A percentile compares a stretch with the other conserved stretches of the same genome.
phyloP scores from a whole-genome alignment of 164 flowering plant species.

The Tetrastigma voinierianum region DNA sequence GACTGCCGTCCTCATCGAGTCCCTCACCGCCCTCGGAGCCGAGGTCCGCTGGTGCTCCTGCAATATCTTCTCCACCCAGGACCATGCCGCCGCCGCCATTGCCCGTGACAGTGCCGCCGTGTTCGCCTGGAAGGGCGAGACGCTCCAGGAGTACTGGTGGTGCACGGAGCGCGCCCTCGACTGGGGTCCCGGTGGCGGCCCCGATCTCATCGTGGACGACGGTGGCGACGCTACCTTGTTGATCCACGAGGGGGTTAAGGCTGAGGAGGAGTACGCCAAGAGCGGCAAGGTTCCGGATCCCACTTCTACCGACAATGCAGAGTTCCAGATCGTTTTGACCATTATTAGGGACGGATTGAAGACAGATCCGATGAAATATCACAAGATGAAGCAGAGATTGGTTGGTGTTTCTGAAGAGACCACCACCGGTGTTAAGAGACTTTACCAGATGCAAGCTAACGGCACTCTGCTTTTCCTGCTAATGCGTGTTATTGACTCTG shows the following conservation, averaged over 20 bases:
- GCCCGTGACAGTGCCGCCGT: constrained; percentile 74
- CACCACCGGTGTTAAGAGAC: constrained; percentile 79
- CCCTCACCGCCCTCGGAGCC: constrained; percentile 75
- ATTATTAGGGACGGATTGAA: constrained; percentile 51
- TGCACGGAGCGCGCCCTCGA: constrained; percentile 78
- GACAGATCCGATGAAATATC: constrained; percentile 51
- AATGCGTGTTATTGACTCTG: constrained; percentile 79
- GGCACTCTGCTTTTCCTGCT: constrained; percentile 69
- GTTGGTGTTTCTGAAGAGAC: constrained; percentile 83
- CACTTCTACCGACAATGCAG: constrained; percentile 46
- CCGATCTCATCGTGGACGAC: constrained; percentile 78
- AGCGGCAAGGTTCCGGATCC: constrained; percentile 54
- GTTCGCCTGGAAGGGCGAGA: constrained; percentile 85
- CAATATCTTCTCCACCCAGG: constrained; percentile 83
- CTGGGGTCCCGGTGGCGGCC: constrained; percentile 78
- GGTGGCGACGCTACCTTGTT: constrained; percentile 75
- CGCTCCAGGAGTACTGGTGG: constrained; percentile 87
- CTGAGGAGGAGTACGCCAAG: constrained; percentile 65
- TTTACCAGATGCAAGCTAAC: constrained; percentile 68
- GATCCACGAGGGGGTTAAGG: constrained; percentile 81
- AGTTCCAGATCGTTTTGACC: constrained; percentile 59
- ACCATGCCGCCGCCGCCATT: constrained; percentile 78
- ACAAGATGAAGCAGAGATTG: constrained; percentile 58
- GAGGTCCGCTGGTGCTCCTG: constrained; percentile 85
- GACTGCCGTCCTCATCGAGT: constrained; percentile 72